A percentile compares a stretch with the other conserved stretches of the same genome.
Conservation (phyloP, 768 basidiomycete species). For the Rhizopogon vinicolor region DNA sequence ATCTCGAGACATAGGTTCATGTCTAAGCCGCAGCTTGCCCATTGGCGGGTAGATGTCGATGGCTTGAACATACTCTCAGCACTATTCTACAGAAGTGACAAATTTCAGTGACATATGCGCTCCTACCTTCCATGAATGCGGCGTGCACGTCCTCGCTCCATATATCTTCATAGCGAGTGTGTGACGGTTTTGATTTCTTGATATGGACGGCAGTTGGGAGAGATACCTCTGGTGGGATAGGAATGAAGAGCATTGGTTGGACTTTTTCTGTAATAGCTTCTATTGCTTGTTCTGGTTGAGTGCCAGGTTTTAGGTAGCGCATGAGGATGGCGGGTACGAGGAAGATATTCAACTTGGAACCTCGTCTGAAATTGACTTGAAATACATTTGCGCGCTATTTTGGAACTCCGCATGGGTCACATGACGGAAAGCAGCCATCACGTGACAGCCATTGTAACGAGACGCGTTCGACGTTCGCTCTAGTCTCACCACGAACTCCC, state of each 20-base stretch:
- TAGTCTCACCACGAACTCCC: not conserved
- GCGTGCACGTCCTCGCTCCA: constrained; percentile 31
- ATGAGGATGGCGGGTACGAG: not conserved
- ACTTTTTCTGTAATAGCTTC: constrained; percentile 12
- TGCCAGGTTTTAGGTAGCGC: constrained; percentile 10
- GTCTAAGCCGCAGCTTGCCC: constrained; percentile 32
- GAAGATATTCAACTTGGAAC: not conserved
- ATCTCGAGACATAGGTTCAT: constrained; percentile 19
- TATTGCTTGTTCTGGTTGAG: constrained; percentile 8
- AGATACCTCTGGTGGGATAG: constrained; percentile 1
- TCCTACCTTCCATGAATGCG: constrained; percentile 33
- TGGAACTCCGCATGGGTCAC: constrained; percentile 24
- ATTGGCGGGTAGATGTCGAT: constrained; percentile 28
- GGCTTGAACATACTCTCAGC: constrained; percentile 14
- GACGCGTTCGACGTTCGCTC: not conserved
- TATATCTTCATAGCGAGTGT: constrained; percentile 30
- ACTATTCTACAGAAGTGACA: not conserved
- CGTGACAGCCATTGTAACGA: constrained; percentile 11
- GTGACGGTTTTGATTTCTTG: constrained; percentile 13
- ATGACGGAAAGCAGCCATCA: constrained; percentile 24
- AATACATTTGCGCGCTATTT: constrained; percentile 2
- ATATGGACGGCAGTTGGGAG: not conserved
- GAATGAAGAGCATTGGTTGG: constrained; percentile 10
- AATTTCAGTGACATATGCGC: not conserved
- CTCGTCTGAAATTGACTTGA: constrained; percentile 1